These are phyloP conservation scores for Ustilago esculenta DNA, from an alignment of 1,284 basidiomycete genomes.

Conservation along the genomic window DNA sequence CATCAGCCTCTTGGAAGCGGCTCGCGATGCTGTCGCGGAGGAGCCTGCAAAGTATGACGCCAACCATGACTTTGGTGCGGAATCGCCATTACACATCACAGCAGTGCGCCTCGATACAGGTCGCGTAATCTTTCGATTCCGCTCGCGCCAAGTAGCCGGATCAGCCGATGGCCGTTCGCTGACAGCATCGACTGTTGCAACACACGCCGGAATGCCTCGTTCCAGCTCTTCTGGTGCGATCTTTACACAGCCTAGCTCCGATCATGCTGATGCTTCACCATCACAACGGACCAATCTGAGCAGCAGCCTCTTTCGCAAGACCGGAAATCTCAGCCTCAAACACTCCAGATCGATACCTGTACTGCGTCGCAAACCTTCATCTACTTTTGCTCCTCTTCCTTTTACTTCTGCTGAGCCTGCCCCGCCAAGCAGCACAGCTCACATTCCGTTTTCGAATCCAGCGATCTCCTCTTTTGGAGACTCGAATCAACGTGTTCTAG, in stretches of 20 bases:
- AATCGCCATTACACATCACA: constrained; percentile 51
- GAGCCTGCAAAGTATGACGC: constrained; percentile 3
- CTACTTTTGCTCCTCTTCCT: constrained; percentile 8
- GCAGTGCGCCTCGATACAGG: constrained; percentile 45
- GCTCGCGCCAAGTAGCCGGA: constrained; percentile 14
- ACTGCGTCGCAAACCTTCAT: constrained; percentile 38
- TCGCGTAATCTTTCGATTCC: constrained; percentile 52
- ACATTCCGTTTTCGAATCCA: background rate
- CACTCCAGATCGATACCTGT: constrained; percentile 52
- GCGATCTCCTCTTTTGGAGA: background rate
- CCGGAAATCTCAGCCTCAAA: constrained; percentile 43
- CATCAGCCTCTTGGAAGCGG: constrained; percentile 19
- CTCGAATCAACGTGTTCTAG: background rate
- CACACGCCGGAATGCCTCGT: constrained; percentile 32
- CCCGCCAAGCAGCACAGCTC: background rate
- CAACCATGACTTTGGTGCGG: constrained; percentile 48
- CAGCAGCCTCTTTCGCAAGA: constrained; percentile 36
- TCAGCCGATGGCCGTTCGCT: background rate
- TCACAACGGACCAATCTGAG: constrained; percentile 3
- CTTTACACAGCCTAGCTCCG: constrained; percentile 10
- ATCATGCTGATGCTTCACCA: constrained; percentile 1
- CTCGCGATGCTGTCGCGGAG: constrained; percentile 16
- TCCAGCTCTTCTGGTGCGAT: constrained; percentile 44
- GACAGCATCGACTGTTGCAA: background rate
- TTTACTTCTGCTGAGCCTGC: constrained; percentile 1